phyloP scores from a whole-genome alignment of 202 grass and related monocot genomes.

The Hordeum pubiflorum region DNA sequence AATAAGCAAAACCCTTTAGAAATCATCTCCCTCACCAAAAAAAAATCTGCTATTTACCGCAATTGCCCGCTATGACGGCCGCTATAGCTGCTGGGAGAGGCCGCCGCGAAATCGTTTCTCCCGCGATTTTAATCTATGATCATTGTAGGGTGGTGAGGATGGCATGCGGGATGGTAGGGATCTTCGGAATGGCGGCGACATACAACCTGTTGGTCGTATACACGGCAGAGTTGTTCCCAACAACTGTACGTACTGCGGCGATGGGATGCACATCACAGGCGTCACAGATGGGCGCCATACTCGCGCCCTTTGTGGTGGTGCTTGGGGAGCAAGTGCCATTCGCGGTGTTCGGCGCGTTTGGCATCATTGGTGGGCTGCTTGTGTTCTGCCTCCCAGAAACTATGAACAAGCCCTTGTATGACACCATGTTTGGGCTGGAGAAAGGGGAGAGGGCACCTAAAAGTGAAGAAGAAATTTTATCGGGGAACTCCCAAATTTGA shows the following conservation, averaged over 20 bases:
- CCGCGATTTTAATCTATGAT: no score
- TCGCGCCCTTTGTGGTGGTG: conserved; percentile 72
- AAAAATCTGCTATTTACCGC: no score
- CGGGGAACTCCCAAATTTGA: background rate
- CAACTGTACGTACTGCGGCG: conserved; percentile 74
- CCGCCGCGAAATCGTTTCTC: no score
- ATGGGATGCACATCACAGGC: conserved; percentile 67
- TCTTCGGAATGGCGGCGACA: conserved; percentile 85
- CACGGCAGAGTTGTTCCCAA: conserved; percentile 85
- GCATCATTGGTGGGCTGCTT: conserved; percentile 46
- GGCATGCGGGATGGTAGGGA: conserved; percentile 67
- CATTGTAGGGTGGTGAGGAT: conserved; percentile 44
- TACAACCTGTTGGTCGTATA: conserved; percentile 85
- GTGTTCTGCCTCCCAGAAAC: conserved; percentile 73
- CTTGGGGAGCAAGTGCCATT: conserved; percentile 65
- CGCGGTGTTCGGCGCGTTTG: conserved; percentile 59
- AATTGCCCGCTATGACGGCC: no score
- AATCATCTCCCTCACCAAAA: no score
- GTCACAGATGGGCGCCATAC: conserved; percentile 71
- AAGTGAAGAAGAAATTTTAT: background rate
- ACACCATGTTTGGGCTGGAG: conserved; percentile 75
- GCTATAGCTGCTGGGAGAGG: no score
- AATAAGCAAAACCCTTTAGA: no score
- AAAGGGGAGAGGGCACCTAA: conserved; percentile 44
- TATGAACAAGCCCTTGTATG: conserved; percentile 71